Base-by-base conservation (phyloP, 2,329 filamentous ascomycete species). In the Trichophyton equinum region DNA sequence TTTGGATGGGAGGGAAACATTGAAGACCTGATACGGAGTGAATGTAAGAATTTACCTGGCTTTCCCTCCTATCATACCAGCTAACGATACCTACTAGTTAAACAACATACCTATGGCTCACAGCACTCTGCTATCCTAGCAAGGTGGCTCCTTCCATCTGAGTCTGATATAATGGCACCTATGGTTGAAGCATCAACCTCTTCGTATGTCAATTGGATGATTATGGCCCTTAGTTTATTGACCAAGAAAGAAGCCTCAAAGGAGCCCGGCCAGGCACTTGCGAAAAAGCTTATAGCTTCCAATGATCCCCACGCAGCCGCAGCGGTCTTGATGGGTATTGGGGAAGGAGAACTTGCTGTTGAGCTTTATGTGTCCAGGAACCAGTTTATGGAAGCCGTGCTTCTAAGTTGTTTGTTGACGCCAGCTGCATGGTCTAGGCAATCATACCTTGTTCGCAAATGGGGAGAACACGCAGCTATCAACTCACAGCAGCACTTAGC, bases 181-280 rank as follows among this genome's bases (percentile, higher is more conserved):
- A 88, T 86, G 77, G 76, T 85, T 42, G 77, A 84, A 49, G 87
- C 90, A 0, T 85, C 92, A 66, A 87, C 89, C n/a, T 91, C 94
- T 82, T 92, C 90, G 8, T 90, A 88, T 1, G 89, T 89, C 0
- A 94, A 97, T 73, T 99, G 94, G 94, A 96, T 99, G 90, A 77
- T 97, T 62, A 78, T 99, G 40, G 92, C 94, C 9, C 76, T 99
- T 58, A 95, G 89, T 69, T 88, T 89, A 46, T 95, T 97, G 74
- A 90, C 88, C 58, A 82, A 85, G 2, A 79, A 84, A 63, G 80
- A 84, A 42, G 90, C 90, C 1, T 89, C 95, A 68, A 91, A 95
- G 71, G 95, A 95, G 72, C 84, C 97, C 15, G 91, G 89, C 1
- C 87, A 92, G 62, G 86, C 90, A 2, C 96, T 96, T 67, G 89